Evolutionary conservation across 768 basidiomycete species (phyloP).

Genomic region (Suillus weaverae): DNA sequence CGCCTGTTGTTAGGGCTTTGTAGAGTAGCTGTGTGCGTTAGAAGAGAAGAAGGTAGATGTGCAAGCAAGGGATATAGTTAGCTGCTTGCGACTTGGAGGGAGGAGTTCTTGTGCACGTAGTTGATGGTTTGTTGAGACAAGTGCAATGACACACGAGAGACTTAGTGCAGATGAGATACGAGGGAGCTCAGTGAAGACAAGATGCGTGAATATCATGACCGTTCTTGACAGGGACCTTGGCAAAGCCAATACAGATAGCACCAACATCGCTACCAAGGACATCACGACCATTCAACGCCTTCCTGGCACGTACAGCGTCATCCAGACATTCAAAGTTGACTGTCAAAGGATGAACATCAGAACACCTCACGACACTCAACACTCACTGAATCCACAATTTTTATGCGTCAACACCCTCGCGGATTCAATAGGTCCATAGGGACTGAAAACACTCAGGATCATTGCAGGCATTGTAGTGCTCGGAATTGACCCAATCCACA

Average conservation of each 20-base stretch:
- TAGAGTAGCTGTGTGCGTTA: conserved; percentile 94
- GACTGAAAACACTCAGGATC: conserved; percentile 93
- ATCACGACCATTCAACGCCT: conserved; percentile 93
- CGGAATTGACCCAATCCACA: conserved; percentile 98
- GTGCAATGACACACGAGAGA: no score
- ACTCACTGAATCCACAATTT: conserved; percentile 89
- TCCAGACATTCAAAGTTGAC: conserved; percentile 98
- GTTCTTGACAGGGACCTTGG: conserved; percentile 92
- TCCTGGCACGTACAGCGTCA: conserved; percentile 93
- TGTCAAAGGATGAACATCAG: conserved; percentile 29
- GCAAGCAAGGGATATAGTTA: no score
- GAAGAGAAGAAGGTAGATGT: no score
- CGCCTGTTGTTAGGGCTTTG: conserved; percentile 80
- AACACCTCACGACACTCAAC: conserved; percentile 3
- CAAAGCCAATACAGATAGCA: conserved; percentile 95
- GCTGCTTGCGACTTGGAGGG: no score
- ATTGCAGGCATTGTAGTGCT: conserved; percentile 93
- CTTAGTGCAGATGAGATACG: no score
- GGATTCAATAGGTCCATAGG: conserved; percentile 96
- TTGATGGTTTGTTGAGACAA: no score
- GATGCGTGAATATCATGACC: no score
- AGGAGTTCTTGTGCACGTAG: no score
- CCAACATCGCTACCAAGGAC: conserved; percentile 96
- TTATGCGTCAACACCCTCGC: conserved; percentile 96
- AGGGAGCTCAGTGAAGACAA: no score